Conservation (phyloP, 139 green algal genomes). For the Dunaliella sp. region DNA sequence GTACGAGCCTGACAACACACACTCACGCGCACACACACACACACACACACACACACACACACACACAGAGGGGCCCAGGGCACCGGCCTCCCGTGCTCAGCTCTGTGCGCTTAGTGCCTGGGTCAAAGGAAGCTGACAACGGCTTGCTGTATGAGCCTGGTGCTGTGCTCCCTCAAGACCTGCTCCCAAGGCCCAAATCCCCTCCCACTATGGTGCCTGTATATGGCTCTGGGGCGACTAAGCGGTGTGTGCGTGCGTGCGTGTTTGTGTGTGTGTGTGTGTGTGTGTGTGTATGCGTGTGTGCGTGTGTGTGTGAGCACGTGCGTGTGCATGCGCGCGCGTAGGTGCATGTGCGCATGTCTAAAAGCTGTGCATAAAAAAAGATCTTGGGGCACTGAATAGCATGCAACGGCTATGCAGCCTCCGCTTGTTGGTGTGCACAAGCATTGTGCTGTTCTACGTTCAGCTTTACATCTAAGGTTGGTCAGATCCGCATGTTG, state of each 20-base stretch:
- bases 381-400: too few relatives aligned
- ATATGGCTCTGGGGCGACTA: background rate
- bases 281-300: background rate
- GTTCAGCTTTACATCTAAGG: too few relatives aligned
- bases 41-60: background rate
- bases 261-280: background rate
- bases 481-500: too few relatives aligned
- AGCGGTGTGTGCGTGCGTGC: background rate
- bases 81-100: background rate
- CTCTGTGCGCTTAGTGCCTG: background rate
- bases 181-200: background rate
- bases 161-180: background rate
- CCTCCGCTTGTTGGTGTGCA: too few relatives aligned
- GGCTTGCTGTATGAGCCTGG: conserved; percentile 3
- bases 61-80: background rate
- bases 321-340: background rate
- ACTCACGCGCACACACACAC: background rate
- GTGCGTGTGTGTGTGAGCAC: background rate
- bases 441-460: too few relatives aligned
- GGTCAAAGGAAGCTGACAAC: background rate
- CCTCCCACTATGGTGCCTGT: background rate
- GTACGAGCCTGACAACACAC: conserved; percentile 1
- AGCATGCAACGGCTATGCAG: too few relatives aligned
- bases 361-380: too few relatives aligned
- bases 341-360: too few relatives aligned